Percentiles rank a stretch among this genome's conserved stretches.
These are phyloP conservation scores for Ocimum tenuiflorum DNA, from an alignment of 257 asterid species.

Conservation along the genomic window DNA sequence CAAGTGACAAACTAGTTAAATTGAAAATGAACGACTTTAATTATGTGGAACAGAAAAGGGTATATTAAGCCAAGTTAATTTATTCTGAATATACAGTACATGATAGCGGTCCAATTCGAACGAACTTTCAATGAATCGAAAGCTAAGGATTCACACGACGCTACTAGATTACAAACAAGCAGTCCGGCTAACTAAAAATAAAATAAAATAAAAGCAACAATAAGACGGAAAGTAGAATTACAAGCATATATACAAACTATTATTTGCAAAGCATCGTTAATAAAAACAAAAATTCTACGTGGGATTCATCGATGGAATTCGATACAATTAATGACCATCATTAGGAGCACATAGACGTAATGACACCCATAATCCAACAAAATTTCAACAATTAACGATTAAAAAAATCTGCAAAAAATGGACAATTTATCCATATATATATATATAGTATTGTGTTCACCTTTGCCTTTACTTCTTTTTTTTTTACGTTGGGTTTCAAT, in stretches of 20 bases:
- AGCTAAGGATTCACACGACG: neutral
- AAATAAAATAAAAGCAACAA: conserved; percentile 30
- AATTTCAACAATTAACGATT: neutral
- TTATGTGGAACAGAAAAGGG: neutral
- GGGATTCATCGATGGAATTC: conserved; percentile 53
- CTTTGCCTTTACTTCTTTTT: no score
- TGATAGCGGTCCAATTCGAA: neutral
- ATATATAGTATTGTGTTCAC: no score
- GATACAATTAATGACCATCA: conserved; percentile 41
- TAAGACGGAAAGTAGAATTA: conserved; percentile 39
- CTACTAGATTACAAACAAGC: conserved; percentile 16
- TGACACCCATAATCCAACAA: conserved; percentile 36
- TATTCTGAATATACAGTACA: neutral
- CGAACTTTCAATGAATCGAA: neutral
- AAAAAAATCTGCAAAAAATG: neutral
- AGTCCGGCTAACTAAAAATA: conserved; percentile 29
- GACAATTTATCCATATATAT: conserved; percentile 12
- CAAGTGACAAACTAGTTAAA: no score
- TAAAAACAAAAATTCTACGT: conserved; percentile 36
- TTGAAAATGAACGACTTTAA: no score
- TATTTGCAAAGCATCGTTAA: conserved; percentile 16
- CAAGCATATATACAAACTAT: conserved; percentile 20
- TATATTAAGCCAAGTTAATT: neutral
- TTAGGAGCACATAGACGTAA: conserved; percentile 15
- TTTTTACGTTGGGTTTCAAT: no score